Percentiles rank a stretch among this genome's conserved stretches.
phyloP scores from a whole-genome alignment of 164 flowering plant species.

The Stephania cephalantha region DNA sequence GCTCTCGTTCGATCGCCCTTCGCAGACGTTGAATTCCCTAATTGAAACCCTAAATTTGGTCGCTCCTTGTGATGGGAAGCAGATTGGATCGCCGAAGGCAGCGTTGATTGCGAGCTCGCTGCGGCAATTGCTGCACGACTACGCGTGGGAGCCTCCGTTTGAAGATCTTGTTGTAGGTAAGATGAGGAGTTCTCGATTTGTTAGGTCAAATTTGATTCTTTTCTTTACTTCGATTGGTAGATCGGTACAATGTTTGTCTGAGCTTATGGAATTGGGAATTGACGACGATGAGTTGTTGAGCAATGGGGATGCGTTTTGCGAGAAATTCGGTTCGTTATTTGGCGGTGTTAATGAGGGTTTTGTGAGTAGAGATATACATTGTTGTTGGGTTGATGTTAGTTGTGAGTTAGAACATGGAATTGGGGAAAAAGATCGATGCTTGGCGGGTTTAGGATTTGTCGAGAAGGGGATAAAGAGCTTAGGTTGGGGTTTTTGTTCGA shows the following conservation, averaged over 20 bases:
- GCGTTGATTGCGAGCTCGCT: conserved; percentile 35
- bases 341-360: conserved; percentile 44
- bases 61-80: not conserved
- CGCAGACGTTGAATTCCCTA: conserved; percentile 36
- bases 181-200: conserved; percentile 10
- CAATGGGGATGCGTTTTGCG: conserved; percentile 21
- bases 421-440: conserved; percentile 11
- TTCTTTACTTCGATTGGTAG: conserved; percentile 46
- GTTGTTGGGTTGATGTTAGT: conserved; percentile 67
- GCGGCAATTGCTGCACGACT: conserved; percentile 59
- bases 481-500: conserved; percentile 80
- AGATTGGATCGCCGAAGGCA: conserved; percentile 23
- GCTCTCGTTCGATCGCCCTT: conserved; percentile 52
- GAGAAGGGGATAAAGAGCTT: conserved; percentile 43
- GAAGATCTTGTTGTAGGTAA: conserved; percentile 24
- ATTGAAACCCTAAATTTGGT: conserved; percentile 34
- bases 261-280: conserved; percentile 31
- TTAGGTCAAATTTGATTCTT: conserved; percentile 62
- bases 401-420: conserved; percentile 15
- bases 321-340: conserved; percentile 36
- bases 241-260: conserved; percentile 23
- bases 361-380: conserved; percentile 51
- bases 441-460: conserved; percentile 14
- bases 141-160: conserved; percentile 58
- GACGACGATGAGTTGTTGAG: conserved; percentile 18